A percentile compares a stretch with the other conserved stretches of the same genome.
Conservation (phyloP, 176 grass and related monocot genomes). For the Avena atlantica region DNA sequence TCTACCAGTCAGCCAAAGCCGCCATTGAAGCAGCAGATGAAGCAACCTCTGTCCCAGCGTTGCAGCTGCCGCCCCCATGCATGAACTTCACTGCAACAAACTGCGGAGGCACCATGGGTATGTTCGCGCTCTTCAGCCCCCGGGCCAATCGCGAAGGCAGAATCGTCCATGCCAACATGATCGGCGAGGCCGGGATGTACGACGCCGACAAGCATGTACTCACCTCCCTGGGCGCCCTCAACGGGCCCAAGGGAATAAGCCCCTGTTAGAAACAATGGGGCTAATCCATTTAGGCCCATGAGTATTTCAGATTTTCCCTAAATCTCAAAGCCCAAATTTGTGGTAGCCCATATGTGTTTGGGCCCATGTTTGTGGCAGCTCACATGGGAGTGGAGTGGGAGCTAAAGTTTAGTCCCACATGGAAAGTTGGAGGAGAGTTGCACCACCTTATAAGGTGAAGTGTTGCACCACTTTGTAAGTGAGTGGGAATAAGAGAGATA, state of each 20-base stretch:
- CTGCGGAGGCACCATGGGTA: not conserved
- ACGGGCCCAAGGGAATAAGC: not conserved
- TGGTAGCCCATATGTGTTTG: no score
- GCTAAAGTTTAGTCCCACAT: no score
- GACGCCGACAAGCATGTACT: not conserved
- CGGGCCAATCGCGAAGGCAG: not conserved
- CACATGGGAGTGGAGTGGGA: no score
- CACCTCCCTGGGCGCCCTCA: not conserved
- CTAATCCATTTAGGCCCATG: no score
- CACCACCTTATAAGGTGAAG: no score
- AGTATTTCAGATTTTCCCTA: no score
- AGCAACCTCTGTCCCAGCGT: not conserved
- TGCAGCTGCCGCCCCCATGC: not conserved
- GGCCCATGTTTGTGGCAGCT: no score
- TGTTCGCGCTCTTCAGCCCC: not conserved
- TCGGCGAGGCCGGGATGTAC: not conserved
- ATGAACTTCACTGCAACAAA: not conserved
- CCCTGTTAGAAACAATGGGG: no score
- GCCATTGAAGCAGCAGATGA: not conserved
- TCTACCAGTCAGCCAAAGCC: not conserved
- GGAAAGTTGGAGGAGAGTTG: no score
- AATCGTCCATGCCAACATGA: not conserved
- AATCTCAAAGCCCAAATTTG: no score
- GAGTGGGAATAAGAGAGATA: no score
- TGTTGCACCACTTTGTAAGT: no score